These are phyloP conservation scores for Umbelopsis sp. DNA, from an alignment of 192 early-diverging fungal genomes.

Conservation along the genomic window DNA sequence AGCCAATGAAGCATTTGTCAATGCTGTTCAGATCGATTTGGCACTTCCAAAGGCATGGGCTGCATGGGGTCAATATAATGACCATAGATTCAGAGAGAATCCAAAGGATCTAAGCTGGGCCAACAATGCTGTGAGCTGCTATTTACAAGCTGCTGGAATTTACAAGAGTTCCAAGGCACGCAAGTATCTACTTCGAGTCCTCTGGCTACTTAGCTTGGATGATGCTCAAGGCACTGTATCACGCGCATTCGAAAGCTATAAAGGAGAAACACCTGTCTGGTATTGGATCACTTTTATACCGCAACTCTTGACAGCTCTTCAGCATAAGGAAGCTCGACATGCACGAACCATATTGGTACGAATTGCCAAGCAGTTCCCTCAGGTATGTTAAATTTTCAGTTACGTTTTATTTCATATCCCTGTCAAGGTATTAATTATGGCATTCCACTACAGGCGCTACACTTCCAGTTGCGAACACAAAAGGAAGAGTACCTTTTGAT, in stretches of 20 bases:
- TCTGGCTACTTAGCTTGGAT: constrained; percentile 93
- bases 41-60: constrained; percentile 95
- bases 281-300: constrained; percentile 99
- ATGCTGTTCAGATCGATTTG: constrained; percentile 87
- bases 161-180: constrained; percentile 85
- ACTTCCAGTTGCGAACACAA: constrained; percentile 92
- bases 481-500: constrained; percentile 82
- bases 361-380: constrained; percentile 93
- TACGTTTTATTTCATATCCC: background rate
- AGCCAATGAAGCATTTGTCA: constrained; percentile 88
- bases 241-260: constrained; percentile 85
- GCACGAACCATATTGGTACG: constrained; percentile 83
- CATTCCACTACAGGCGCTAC: constrained; percentile 72
- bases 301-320: constrained; percentile 82
- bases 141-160: constrained; percentile 91
- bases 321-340: constrained; percentile 80
- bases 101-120: constrained; percentile 82
- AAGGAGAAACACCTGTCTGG: constrained; percentile 90
- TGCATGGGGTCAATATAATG: constrained; percentile 94
- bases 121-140: constrained; percentile 91
- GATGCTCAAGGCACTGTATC: constrained; percentile 75
- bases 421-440: background rate
- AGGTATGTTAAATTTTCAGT: constrained; percentile 47
- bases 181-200: constrained; percentile 88
- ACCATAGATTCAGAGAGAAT: constrained; percentile 84